Evolutionary conservation across 805 yeast genomes (phyloP), one percentile per base, ranked within the genome.

Genomic region (Candida railenensis): DNA sequence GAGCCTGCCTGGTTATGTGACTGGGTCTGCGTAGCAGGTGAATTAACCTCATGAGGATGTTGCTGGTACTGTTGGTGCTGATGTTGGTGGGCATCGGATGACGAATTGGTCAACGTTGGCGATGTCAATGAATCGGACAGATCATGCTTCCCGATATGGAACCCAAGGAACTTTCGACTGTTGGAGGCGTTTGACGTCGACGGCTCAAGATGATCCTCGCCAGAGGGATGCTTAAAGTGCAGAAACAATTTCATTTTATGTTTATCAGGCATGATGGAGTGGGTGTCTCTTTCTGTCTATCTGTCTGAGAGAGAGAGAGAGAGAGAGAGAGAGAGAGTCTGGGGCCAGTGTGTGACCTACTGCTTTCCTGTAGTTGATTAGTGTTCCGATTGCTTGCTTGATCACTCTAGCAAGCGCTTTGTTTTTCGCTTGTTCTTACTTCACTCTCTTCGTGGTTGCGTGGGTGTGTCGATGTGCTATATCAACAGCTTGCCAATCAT

Each of bases 261-360:
- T 58, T 65, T 66, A 53, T 72, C 76, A 34, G 76, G 76, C 77
- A 72, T 72, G 20, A 14, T n/a, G 9, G n/a, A n/a, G n/a, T n/a
- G n/a, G n/a, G n/a, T n/a, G n/a, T n/a, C n/a, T n/a, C n/a, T n/a
- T n/a, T n/a, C n/a, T n/a, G n/a, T n/a, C n/a, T n/a, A n/a, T n/a
- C n/a, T n/a, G n/a, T n/a, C n/a, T n/a, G n/a, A n/a, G n/a, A n/a
- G n/a, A n/a, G n/a, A n/a, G n/a, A n/a, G n/a, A n/a, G n/a, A n/a
- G n/a, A n/a, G n/a, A n/a, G n/a, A n/a, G n/a, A n/a, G n/a, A n/a
- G n/a, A n/a, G n/a, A n/a, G n/a, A n/a, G n/a, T n/a, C n/a, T n/a
- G n/a, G n/a, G n/a, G n/a, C n/a, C n/a, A n/a, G n/a, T n/a, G n/a
- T n/a, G n/a, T n/a, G n/a, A n/a, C n/a, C n/a, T n/a, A n/a, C n/a